phyloP scores from a whole-genome alignment of 75 land plant species.

The Azolla pinnata region DNA sequence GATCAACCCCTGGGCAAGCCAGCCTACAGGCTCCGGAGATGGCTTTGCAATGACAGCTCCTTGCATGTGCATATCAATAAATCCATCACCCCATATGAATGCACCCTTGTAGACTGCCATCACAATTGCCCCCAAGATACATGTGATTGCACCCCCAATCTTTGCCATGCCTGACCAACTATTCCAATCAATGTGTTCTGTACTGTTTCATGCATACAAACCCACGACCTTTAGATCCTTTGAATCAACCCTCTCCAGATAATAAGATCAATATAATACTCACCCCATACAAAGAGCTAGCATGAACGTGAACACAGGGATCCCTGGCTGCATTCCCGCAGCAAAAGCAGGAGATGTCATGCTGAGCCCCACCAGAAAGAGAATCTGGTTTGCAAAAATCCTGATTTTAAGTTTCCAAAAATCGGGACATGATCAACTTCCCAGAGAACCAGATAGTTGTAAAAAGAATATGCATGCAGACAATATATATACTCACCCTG shows the following conservation, averaged over 20 bases:
- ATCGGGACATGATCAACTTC: not conserved
- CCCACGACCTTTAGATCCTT: not conserved
- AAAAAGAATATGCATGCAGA: too few relatives aligned
- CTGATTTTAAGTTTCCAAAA: too few relatives aligned
- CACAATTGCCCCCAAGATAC: conserved; percentile 66
- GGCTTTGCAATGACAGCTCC: conserved; percentile 46
- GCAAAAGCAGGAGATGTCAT: conserved; percentile 90
- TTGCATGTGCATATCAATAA: conserved; percentile 27
- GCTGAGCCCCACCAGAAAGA: conserved; percentile 79
- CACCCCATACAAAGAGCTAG: conserved; percentile 68
- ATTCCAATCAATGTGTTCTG: conserved; percentile 58
- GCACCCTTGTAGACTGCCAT: conserved; percentile 78
- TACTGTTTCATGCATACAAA: conserved; percentile 23
- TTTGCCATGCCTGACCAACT: conserved; percentile 58
- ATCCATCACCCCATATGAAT: conserved; percentile 40
- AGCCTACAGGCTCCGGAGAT: conserved; percentile 75
- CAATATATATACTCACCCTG: conserved; percentile 68
- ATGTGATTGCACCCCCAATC: conserved; percentile 55
- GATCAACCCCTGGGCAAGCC: conserved; percentile 41
- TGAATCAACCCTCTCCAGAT: too few relatives aligned
- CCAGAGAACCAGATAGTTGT: not conserved
- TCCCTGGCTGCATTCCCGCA: conserved; percentile 83
- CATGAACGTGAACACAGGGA: conserved; percentile 87
- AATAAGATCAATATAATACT: not conserved
- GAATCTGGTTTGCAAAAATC: conserved; percentile 86